Conservation (phyloP, 805 yeast genomes). For the Cyberlindnera mrakii region DNA sequence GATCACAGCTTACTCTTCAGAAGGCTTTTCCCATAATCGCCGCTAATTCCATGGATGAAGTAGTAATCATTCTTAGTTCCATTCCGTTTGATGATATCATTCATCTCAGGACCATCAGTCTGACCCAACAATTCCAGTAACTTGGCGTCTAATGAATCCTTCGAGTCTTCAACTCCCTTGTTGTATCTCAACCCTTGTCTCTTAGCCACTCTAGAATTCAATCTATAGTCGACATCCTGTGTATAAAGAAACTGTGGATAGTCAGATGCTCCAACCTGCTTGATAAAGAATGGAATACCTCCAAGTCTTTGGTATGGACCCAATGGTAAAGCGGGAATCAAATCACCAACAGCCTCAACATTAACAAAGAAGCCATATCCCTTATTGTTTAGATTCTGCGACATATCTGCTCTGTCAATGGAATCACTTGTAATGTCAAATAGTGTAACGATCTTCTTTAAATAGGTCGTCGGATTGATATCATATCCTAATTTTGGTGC, state of each 20-base stretch:
- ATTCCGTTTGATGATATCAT: too few species aligned
- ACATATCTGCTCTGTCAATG: neutral
- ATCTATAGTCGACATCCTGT: neutral
- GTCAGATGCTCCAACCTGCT: neutral
- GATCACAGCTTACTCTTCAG: neutral
- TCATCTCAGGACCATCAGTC: too few species aligned
- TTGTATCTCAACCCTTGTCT: slow-evolving; percentile 1
- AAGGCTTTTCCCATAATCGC: neutral
- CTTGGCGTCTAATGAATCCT: neutral
- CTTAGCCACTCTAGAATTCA: neutral
- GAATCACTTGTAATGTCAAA: neutral
- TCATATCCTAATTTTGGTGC: neutral
- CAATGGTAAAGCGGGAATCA: neutral
- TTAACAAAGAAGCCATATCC: neutral
- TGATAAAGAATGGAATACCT: neutral
- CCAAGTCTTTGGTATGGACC: neutral
- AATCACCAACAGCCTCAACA: neutral
- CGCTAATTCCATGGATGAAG: neutral
- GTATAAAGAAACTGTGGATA: neutral
- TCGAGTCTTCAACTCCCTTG: neutral
- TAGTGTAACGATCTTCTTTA: neutral
- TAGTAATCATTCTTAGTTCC: too few species aligned
- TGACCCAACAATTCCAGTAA: too few species aligned
- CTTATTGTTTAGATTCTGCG: neutral
- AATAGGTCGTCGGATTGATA: neutral